A percentile compares a stretch with the other conserved stretches of the same genome.
These are phyloP conservation scores for Backusella psychrophila DNA, from an alignment of 192 early-diverging fungal species.

Conservation along the genomic window DNA sequence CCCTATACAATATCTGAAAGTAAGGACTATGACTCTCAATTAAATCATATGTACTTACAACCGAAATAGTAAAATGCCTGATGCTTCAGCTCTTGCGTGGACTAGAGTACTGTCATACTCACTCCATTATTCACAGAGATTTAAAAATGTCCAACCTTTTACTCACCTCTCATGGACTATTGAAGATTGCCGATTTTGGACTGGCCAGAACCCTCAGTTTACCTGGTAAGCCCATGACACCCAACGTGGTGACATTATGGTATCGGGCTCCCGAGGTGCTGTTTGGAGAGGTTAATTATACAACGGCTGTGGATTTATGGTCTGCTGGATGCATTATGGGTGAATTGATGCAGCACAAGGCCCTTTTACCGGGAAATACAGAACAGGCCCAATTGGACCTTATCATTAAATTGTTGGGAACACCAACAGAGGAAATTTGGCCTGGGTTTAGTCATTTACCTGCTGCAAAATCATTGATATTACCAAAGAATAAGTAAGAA, in stretches of 20 bases:
- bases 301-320: constrained; percentile 80
- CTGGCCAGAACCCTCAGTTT: constrained; percentile 65
- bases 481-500: constrained; percentile 54
- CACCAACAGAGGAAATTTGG: constrained; percentile 76
- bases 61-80: constrained; percentile 61
- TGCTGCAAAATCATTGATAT: constrained; percentile 48
- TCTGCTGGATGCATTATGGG: constrained; percentile 83
- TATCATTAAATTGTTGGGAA: constrained; percentile 74
- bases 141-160: constrained; percentile 79
- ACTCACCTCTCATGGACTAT: constrained; percentile 58
- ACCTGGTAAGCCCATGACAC: constrained; percentile 72
- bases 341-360: constrained; percentile 70
- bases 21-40: constrained; percentile 8
- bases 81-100: constrained; percentile 72
- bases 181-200: constrained; percentile 87
- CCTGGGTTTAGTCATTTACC: constrained; percentile 72
- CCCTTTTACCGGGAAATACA: constrained; percentile 80
- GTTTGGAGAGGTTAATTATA: constrained; percentile 70
- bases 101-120: constrained; percentile 64
- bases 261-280: constrained; percentile 82
- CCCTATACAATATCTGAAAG: constrained; percentile 57
- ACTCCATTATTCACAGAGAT: constrained; percentile 67
- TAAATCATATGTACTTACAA: not conserved
- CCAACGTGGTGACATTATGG: constrained; percentile 84
- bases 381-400: constrained; percentile 73